A percentile compares a stretch with the other conserved stretches of the same genome.
Conservation (phyloP, 805 yeast species). For the Ogataea sp. region DNA sequence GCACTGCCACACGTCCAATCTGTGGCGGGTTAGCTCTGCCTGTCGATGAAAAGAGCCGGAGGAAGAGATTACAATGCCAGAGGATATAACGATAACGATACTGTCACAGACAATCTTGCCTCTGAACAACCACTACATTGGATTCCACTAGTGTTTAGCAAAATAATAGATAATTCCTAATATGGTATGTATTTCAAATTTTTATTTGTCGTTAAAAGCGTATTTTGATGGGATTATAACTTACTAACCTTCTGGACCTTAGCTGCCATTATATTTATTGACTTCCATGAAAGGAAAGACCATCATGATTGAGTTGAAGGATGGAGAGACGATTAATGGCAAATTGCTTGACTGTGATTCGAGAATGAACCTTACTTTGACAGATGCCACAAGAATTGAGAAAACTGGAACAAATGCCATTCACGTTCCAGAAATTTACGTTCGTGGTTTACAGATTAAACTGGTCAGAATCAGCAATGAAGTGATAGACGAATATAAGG, state of each 20-base stretch:
- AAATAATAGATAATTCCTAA: neutral
- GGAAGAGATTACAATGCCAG: too few relatives aligned
- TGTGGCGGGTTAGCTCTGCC: too few relatives aligned
- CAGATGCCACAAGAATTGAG: constrained; percentile 63
- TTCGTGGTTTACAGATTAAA: constrained; percentile 81
- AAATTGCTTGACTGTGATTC: constrained; percentile 78
- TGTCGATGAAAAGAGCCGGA: too few relatives aligned
- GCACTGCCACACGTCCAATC: too few relatives aligned
- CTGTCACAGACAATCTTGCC: too few relatives aligned
- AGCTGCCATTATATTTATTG: constrained; percentile 87
- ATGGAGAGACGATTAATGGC: constrained; percentile 87
- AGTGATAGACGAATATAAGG: constrained; percentile 68
- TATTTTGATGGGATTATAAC: too few relatives aligned
- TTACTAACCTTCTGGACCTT: neutral
- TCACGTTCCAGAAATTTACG: constrained; percentile 65
- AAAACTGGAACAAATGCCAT: constrained; percentile 52
- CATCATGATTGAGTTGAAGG: constrained; percentile 80
- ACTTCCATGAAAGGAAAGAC: constrained; percentile 89
- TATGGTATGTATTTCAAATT: neutral
- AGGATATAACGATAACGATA: too few relatives aligned
- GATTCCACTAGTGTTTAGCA: too few relatives aligned
- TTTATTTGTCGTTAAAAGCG: too few relatives aligned
- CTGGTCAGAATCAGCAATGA: constrained; percentile 69
- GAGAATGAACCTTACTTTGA: constrained; percentile 89
- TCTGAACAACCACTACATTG: too few relatives aligned